phyloP scores from a whole-genome alignment of 768 basidiomycete genomes.

The Lactarius indigo region DNA sequence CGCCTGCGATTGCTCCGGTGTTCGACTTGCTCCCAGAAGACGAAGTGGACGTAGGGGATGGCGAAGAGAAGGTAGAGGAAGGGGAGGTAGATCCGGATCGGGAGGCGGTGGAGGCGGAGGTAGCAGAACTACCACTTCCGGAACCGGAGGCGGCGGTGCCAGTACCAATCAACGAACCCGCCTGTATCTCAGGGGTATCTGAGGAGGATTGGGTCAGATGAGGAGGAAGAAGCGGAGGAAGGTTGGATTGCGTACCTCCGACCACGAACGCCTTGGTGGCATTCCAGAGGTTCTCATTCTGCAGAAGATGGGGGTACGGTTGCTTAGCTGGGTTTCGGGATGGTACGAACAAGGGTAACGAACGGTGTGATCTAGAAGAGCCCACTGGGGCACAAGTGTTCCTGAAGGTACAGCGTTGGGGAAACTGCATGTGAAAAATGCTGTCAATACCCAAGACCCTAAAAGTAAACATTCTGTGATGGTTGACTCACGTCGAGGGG shows the following conservation, averaged over 20 bases:
- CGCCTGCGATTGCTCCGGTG: not conserved
- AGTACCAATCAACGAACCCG: not conserved
- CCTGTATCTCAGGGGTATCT: not conserved
- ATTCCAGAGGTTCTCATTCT: not conserved
- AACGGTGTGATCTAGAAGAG: not conserved
- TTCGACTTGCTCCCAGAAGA: not conserved
- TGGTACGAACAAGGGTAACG: not conserved
- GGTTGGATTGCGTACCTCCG: not conserved
- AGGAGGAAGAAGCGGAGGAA: too few relatives aligned
- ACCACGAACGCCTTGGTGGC: not conserved
- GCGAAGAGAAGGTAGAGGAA: too few relatives aligned
- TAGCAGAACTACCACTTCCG: not conserved
- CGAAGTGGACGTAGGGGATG: not conserved
- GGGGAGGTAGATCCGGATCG: too few relatives aligned
- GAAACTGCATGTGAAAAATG: not conserved
- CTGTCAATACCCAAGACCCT: not conserved
- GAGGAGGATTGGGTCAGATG: not conserved
- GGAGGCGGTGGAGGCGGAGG: not conserved
- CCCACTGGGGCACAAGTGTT: conserved; percentile 1
- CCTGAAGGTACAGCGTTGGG: conserved; percentile 1
- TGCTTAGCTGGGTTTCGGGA: not conserved
- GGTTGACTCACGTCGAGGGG: conserved; percentile 10
- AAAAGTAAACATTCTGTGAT: too few relatives aligned
- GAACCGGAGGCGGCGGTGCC: not conserved
- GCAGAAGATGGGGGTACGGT: not conserved